A percentile compares a stretch with the other conserved stretches of the same genome.
Conservation (phyloP, 2,329 filamentous ascomycete species). For the Fusarium sp. region DNA sequence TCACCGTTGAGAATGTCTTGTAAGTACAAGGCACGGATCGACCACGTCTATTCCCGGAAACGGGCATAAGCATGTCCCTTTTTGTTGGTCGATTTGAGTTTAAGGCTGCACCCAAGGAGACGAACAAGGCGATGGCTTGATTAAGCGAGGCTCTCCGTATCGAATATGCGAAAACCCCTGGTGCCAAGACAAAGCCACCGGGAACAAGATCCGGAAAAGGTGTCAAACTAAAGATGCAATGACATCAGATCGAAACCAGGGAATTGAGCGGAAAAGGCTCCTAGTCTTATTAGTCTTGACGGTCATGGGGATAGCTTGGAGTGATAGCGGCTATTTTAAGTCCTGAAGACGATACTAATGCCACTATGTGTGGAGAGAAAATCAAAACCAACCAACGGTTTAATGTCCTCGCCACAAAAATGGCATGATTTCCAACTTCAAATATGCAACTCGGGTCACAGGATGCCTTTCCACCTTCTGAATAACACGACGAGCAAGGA, state of each 20-base stretch:
- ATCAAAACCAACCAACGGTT: background rate
- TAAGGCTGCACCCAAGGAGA: background rate
- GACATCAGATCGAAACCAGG: conserved; percentile 2
- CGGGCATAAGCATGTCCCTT: too few relatives aligned
- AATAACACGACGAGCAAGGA: background rate
- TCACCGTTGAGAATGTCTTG: conserved; percentile 11
- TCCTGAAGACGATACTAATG: rapidly evolving
- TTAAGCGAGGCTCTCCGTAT: background rate
- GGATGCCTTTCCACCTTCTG: background rate
- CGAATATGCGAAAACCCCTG: conserved; percentile 11
- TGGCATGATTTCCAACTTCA: background rate
- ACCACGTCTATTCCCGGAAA: conserved; percentile 9
- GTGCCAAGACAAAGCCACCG: conserved; percentile 21
- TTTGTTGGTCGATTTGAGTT: conserved; percentile 2
- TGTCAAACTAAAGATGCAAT: conserved; percentile 4
- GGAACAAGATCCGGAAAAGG: conserved; percentile 15
- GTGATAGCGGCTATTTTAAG: background rate
- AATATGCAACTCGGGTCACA: background rate
- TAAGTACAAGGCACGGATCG: conserved; percentile 29
- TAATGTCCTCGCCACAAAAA: background rate
- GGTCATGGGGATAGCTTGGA: background rate
- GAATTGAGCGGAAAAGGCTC: too few relatives aligned
- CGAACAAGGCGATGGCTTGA: background rate
- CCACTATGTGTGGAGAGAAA: background rate
- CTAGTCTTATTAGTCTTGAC: background rate